Base-by-base conservation (phyloP, 1,139 yeast genomes). In the Yamadazyma siamensis region DNA sequence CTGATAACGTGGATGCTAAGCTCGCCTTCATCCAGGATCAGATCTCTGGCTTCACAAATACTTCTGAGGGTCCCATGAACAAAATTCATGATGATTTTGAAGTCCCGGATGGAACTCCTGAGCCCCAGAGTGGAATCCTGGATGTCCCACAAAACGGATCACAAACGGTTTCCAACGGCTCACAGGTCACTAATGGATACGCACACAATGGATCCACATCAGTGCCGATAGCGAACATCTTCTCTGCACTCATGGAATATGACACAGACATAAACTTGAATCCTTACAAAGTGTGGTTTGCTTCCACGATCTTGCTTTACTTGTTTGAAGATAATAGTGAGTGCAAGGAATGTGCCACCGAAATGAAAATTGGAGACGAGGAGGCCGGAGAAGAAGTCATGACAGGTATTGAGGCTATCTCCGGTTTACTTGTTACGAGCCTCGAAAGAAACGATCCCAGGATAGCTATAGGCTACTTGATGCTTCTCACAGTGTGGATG, bases 261-360 rank as follows among this genome's bases (percentile, higher is more conserved):
- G 94, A 88, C 44, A 75, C 86, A 2, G 88, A 83, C 13, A 60
- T 75, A 27, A 76, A 80, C 35, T 58, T 88, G 25, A 89, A 94
- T 44, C 96, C 98, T 0, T 91, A 87, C 52, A 77, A 80, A 47
- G 61, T 79, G 1, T 94, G 96, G 94, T 89, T 91, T 59, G 80
- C 96, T 0, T 66, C 86, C 2, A 71, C 78, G 3, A 65, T 86
- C 4, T 50, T 91, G 23, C 63, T 84, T 34, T 75, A 75, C 36
- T 50, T 88, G 4, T 74, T 88, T 41, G 75, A 75, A 34, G 85
- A 77, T 26, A 65, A 65, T 34, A 66, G 65, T 6, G 77, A 69
- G 17, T 68, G 74, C 18, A 70, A 74, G 38, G 73, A 69, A 10
- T 44, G 71, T 19, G 73, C 85, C 0, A 59, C 77, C 28, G 50